Base-by-base conservation (phyloP, 441 rosid genomes). In the Pelargonium citronellum region DNA sequence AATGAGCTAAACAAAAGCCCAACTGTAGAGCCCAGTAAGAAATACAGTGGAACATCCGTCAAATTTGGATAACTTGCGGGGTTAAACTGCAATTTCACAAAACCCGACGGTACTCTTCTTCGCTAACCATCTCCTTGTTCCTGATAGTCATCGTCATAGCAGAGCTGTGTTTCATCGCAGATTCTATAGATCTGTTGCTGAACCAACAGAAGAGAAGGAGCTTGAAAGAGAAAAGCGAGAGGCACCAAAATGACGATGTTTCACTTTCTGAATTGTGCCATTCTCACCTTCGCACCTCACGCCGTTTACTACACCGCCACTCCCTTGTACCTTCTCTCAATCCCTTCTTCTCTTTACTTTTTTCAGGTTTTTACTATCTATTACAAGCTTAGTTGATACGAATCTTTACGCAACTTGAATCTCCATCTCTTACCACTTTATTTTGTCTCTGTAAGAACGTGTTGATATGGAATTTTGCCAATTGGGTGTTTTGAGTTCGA, bases 221-320 rank as follows among this genome's bases (percentile, higher is more conserved):
- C 37, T 22, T 10, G 53, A 30, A 69, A 9, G 80, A 27, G 66
- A 51, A 30, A 47, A 60, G 74, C 53, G 60, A 7, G 58, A 69
- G 57, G 47, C 69, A n/a, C 43, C 71, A 61, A 63, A 68, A 93
- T 93, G 98, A 93, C 98, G 77, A 70, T 91, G 67, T 93, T 93
- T 68, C 98, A 93, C 81, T 93, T 93, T 86, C 91, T 93, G 89
- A 93, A 93, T 85, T 91, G 98, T 69, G 97, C 98, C 34, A 93
- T 93, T 80, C 92, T 93, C 77, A 91, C 98, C 37, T 93, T 91
- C 74, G 98, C 95, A 5, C 98, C 98, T 74, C 97, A 93, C 81
- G 98, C 98, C 78, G 96, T 93, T 71, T 93, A 93, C 83, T 91
- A 91, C 89, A 91, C 98, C 69, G 97, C 97, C 67, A 91, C 97